phyloP scores from a whole-genome alignment of 805 yeast genomes.

The Metschnikowia continentalis region DNA sequence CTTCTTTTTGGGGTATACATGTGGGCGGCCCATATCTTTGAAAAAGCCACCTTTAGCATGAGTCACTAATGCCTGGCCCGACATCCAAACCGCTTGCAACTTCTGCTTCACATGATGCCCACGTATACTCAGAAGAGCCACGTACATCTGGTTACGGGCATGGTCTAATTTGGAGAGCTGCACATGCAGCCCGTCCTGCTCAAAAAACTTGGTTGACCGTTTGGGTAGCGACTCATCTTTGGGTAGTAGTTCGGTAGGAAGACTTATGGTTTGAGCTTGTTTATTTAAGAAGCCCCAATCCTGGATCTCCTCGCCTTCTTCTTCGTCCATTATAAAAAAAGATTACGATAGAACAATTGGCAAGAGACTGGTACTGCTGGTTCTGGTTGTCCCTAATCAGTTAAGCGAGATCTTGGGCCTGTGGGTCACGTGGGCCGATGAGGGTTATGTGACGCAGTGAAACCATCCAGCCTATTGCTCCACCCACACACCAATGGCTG shows the following conservation, averaged over 20 bases:
- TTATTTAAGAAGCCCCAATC: slow-evolving; percentile 46
- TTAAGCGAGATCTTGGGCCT: not conserved
- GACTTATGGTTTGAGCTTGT: not conserved
- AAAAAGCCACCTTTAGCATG: slow-evolving; percentile 68
- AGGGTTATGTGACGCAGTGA: not conserved
- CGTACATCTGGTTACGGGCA: slow-evolving; percentile 69
- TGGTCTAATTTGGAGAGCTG: slow-evolving; percentile 47
- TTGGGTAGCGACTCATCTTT: slow-evolving; percentile 47
- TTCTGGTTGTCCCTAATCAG: not conserved
- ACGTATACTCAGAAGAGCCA: slow-evolving; percentile 51
- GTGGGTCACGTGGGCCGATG: slow-evolving; percentile 1
- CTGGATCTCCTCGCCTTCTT: slow-evolving; percentile 38
- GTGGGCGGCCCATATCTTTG: slow-evolving; percentile 64
- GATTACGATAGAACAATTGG: not conserved
- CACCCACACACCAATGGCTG: slow-evolving; percentile 5
- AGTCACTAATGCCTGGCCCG: slow-evolving; percentile 29
- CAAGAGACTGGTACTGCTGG: not conserved
- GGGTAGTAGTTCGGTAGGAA: not conserved
- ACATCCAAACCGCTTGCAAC: slow-evolving; percentile 47
- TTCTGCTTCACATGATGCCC: slow-evolving; percentile 47
- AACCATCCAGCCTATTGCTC: not conserved
- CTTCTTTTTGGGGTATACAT: slow-evolving; percentile 9
- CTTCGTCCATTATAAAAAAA: slow-evolving; percentile 9
- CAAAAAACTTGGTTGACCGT: slow-evolving; percentile 82
- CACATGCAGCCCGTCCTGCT: slow-evolving; percentile 65